phyloP scores from a whole-genome alignment of 306 rosid species.

The Comarum palustre region DNA sequence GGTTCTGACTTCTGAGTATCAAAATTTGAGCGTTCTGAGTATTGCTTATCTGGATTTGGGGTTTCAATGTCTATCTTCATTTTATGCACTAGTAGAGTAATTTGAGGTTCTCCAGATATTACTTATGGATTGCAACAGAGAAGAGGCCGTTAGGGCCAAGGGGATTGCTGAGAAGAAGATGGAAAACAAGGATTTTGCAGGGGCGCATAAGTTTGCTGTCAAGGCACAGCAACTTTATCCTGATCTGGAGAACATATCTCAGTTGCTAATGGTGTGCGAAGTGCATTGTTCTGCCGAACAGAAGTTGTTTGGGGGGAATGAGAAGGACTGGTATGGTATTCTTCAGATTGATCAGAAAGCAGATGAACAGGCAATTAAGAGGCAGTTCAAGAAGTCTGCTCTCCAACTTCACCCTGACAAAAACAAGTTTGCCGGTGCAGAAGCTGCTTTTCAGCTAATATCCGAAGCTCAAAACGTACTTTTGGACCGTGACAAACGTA shows the following conservation, averaged over 20 bases:
- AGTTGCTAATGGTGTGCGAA: slow-evolving; percentile 77
- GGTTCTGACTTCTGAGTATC: slow-evolving; percentile 22
- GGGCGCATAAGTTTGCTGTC: slow-evolving; percentile 61
- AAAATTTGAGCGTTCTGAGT: slow-evolving; percentile 7
- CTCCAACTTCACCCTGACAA: slow-evolving; percentile 97
- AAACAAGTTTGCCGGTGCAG: slow-evolving; percentile 89
- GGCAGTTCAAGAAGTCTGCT: slow-evolving; percentile 85
- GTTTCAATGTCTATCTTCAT: slow-evolving; percentile 30
- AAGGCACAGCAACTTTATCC: slow-evolving; percentile 77
- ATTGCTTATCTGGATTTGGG: background rate
- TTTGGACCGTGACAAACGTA: slow-evolving; percentile 66
- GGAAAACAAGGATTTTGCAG: slow-evolving; percentile 73
- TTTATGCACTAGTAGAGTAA: slow-evolving; percentile 17
- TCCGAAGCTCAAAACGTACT: slow-evolving; percentile 87
- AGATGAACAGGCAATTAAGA: slow-evolving; percentile 67
- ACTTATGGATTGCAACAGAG: slow-evolving; percentile 83
- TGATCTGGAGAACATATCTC: slow-evolving; percentile 70
- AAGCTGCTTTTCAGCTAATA: slow-evolving; percentile 90
- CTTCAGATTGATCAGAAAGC: slow-evolving; percentile 71
- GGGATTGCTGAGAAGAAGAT: slow-evolving; percentile 72
- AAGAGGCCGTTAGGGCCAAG: slow-evolving; percentile 91
- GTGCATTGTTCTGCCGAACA: slow-evolving; percentile 77
- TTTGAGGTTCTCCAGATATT: slow-evolving; percentile 33
- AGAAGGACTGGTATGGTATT: slow-evolving; percentile 74
- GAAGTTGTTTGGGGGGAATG: slow-evolving; percentile 52